Evolutionary conservation across 805 yeast species (phyloP).

Genomic region (Metschnikowia orientalis): DNA sequence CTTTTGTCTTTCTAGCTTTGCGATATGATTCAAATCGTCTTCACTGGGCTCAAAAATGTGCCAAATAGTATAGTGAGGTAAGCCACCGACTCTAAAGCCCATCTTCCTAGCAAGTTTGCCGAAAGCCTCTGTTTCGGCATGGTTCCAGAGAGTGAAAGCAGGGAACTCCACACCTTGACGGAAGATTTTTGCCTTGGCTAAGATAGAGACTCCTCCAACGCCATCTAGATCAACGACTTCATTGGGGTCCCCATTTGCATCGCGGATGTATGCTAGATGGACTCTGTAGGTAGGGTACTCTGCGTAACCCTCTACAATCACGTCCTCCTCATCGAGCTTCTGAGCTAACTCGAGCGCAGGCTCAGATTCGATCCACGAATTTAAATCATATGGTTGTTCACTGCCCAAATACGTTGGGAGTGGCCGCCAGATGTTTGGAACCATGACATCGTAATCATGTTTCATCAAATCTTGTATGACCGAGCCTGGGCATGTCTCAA

Average conservation of each 20-base stretch:
- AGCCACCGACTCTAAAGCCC: slow-evolving; percentile 82
- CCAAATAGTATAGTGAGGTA: slow-evolving; percentile 89
- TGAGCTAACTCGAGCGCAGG: slow-evolving; percentile 66
- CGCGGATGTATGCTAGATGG: slow-evolving; percentile 71
- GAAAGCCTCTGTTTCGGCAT: slow-evolving; percentile 85
- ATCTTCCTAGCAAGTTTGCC: slow-evolving; percentile 75
- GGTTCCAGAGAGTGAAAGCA: slow-evolving; percentile 77
- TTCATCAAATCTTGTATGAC: slow-evolving; percentile 73
- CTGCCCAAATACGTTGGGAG: slow-evolving; percentile 85
- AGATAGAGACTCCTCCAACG: slow-evolving; percentile 80
- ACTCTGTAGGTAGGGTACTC: slow-evolving; percentile 85
- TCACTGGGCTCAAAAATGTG: slow-evolving; percentile 88
- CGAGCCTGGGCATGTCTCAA: slow-evolving; percentile 75
- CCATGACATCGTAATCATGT: slow-evolving; percentile 63
- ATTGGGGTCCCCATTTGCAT: slow-evolving; percentile 53
- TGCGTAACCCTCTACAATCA: slow-evolving; percentile 83
- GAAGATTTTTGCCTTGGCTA: slow-evolving; percentile 70
- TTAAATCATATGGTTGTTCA: slow-evolving; percentile 93
- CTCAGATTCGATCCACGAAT: slow-evolving; percentile 91
- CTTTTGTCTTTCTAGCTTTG: slow-evolving; percentile 61
- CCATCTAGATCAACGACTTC: slow-evolving; percentile 75
- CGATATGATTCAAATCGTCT: slow-evolving; percentile 70
- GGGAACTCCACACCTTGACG: slow-evolving; percentile 81
- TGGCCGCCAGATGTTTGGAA: slow-evolving; percentile 96
- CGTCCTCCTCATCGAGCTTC: slow-evolving; percentile 70